Conservation (phyloP, 805 yeast genomes). For the Sugiyamaella smithiae region DNA sequence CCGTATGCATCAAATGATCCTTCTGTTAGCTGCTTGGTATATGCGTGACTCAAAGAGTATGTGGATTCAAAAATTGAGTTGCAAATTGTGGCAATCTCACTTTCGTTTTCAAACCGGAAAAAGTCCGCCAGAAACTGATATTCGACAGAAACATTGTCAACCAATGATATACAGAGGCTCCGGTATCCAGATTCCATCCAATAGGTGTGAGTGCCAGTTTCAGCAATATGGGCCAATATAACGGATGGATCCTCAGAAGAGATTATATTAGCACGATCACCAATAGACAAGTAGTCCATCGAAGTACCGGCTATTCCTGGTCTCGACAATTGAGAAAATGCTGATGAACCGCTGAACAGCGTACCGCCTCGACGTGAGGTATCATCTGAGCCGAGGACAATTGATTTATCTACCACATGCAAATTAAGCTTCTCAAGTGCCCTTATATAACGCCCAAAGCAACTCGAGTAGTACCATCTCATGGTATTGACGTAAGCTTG, state of each 20-base stretch:
- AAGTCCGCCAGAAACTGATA: constrained; percentile 70
- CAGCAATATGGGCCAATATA: constrained; percentile 82
- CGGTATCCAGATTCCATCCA: constrained; percentile 73
- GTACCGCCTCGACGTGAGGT: constrained; percentile 31
- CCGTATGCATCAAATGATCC: constrained; percentile 69
- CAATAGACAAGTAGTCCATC: constrained; percentile 55
- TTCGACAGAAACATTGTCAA: constrained; percentile 77
- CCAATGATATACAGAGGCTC: constrained; percentile 66
- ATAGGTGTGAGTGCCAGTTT: constrained; percentile 49
- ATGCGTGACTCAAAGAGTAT: constrained; percentile 47
- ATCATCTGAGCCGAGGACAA: constrained; percentile 51
- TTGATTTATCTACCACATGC: constrained; percentile 52
- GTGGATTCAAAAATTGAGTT: constrained; percentile 51
- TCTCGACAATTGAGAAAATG: background rate
- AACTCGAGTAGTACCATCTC: constrained; percentile 85
- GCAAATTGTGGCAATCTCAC: constrained; percentile 33
- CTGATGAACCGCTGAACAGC: constrained; percentile 2
- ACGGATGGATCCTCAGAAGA: constrained; percentile 57
- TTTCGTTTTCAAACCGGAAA: constrained; percentile 43
- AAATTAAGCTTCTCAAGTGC: constrained; percentile 64
- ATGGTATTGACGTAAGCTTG: constrained; percentile 85
- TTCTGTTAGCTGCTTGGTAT: constrained; percentile 42
- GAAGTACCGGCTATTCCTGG: constrained; percentile 11
- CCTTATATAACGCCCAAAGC: constrained; percentile 72
- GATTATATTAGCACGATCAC: constrained; percentile 59